Conservation (phyloP, 257 asterid genomes). For the Solanum tarapatanum region DNA sequence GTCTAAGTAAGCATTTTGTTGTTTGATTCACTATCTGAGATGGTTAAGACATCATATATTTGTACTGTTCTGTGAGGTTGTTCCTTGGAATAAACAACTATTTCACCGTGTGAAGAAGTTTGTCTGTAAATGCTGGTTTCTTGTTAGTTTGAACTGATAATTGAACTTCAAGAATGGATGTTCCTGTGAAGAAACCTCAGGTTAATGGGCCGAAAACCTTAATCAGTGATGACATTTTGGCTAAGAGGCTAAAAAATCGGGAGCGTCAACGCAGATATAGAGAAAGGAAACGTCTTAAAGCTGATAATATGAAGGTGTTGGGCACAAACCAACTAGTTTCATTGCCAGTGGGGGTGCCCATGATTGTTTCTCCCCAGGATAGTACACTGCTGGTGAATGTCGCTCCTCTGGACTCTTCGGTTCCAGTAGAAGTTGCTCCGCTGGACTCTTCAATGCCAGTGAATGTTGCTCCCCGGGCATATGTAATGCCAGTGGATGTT, state of each 20-base stretch:
- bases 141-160: background rate
- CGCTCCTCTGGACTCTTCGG: constrained; percentile 8
- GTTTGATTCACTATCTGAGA: background rate
- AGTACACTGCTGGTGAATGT: constrained; percentile 1
- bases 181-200: constrained; percentile 24
- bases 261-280: constrained; percentile 91
- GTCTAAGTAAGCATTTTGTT: background rate
- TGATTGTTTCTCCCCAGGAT: constrained; percentile 22
- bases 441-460: constrained; percentile 20
- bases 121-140: background rate
- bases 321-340: constrained; percentile 20
- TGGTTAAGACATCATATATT: background rate
- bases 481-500: constrained; percentile 13
- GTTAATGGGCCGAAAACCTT: constrained; percentile 26
- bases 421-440: background rate
- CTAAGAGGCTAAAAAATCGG: constrained; percentile 71
- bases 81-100: background rate
- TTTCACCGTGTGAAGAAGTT: background rate
- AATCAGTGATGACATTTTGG: constrained; percentile 38
- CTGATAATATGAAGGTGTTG: constrained; percentile 17
- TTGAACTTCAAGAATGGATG: constrained; percentile 26
- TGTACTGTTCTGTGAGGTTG: background rate
- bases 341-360: constrained; percentile 22
- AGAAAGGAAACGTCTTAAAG: constrained; percentile 76
- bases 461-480: constrained; percentile 10